Base-by-base conservation (phyloP, 2,329 filamentous ascomycete species). In the Penicillium sp. region DNA sequence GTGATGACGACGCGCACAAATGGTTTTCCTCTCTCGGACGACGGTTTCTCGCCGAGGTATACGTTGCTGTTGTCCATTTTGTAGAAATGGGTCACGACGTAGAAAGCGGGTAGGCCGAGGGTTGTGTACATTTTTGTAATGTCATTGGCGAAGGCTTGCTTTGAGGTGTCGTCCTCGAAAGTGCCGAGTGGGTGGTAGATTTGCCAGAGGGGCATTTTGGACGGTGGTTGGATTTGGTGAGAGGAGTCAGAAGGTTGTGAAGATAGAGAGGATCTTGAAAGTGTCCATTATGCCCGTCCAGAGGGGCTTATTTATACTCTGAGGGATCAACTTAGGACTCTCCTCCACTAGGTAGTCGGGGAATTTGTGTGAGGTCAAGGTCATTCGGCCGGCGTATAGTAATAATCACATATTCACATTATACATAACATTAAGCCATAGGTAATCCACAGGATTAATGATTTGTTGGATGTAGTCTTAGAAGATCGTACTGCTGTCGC, bases 31-130 rank as follows among this genome's bases (percentile, higher is more conserved):
- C 22, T 42, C 1, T 19, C 33, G 15, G 24, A 10, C 33, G 44
- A 58, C 2, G 22, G 12, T 17, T 60, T 59, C 4, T 51, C 59
- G 15, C 64, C 64, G 9, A 70, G 8, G 58, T 63, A 67, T n/a
- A 67, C 51, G 8, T 67, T 44, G 6, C 51, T 40, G 7, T 56
- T 49, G 1, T 59, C 13, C 5, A 66, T 37, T 12, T 65, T 55
- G 12, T 70, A 49, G 66, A 74, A 75, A 9, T 74, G 64, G 15
- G 64, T 61, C 13, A 72, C 66, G 50, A 74, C 71, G 58, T 75
- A 75, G 64, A 75, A 75, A 13, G 68, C 66, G 0, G 72, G 71
- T 1, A 75, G 65, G 12, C 71, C 70, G 22, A 60, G 3, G 0
- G 57, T 37, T 19, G 63, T 63, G 51, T 74, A 75, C 12, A 71